A percentile compares a stretch with the other conserved stretches of the same genome.
phyloP scores from a whole-genome alignment of 208 protist species.

The Acanthamoeba divionensis region DNA sequence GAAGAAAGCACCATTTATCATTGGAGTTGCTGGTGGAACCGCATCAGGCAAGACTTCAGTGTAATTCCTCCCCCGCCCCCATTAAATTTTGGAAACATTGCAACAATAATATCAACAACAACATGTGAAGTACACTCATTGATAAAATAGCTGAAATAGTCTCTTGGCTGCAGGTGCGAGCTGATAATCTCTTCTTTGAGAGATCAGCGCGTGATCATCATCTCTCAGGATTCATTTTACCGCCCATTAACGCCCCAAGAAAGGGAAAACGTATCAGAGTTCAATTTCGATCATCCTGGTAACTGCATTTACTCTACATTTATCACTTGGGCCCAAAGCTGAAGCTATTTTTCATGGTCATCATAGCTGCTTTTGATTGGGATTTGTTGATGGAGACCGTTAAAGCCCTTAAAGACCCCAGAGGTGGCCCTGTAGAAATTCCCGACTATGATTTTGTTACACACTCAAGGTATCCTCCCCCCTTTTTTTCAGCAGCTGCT shows the following conservation, averaged over 20 bases:
- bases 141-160: no score
- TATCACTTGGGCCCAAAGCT: background rate
- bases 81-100: no score
- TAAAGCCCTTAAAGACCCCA: background rate
- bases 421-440: background rate
- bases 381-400: background rate
- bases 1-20: conserved; percentile 71
- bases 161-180: conserved; percentile 13
- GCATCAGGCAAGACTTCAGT: conserved; percentile 89
- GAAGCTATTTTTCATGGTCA: background rate
- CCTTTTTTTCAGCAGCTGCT: no score
- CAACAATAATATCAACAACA: no score
- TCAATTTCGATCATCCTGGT: conserved; percentile 44
- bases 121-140: no score
- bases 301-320: background rate
- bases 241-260: conserved; percentile 33
- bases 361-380: background rate
- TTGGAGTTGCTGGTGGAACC: conserved; percentile 85
- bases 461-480: background rate
- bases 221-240: conserved; percentile 89
- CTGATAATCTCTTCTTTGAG: conserved; percentile 71
- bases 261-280: background rate
- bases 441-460: background rate
- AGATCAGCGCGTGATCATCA: conserved; percentile 76
- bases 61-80: conserved; percentile 30